Evolutionary conservation across 1,284 basidiomycete species (phyloP).

Genomic region (Leccinum pachyderme): DNA sequence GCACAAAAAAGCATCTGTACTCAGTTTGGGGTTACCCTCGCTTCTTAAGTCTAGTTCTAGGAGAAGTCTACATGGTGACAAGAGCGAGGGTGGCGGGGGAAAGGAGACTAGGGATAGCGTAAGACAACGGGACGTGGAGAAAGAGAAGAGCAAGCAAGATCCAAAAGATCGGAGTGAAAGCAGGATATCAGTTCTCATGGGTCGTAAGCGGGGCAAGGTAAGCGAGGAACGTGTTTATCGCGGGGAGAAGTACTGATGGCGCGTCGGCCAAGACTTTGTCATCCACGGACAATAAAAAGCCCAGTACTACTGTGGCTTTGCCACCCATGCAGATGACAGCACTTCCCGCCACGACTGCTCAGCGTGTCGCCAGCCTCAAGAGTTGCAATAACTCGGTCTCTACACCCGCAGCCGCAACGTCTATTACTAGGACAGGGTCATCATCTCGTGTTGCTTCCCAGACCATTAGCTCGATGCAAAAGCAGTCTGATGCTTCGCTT

Average conservation of each 20-base stretch:
- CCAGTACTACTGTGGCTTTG: conserved; percentile 61
- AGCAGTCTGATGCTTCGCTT: conserved; percentile 76
- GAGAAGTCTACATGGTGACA: conserved; percentile 73
- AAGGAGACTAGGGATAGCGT: conserved; percentile 46
- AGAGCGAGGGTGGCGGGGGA: conserved; percentile 52
- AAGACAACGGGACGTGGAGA: conserved; percentile 47
- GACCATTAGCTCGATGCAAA: conserved; percentile 77
- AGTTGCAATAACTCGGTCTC: conserved; percentile 47
- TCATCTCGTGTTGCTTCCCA: conserved; percentile 69
- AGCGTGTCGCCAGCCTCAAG: conserved; percentile 77
- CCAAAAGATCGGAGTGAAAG: conserved; percentile 83
- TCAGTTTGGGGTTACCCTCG: conserved; percentile 75
- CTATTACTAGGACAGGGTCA: conserved; percentile 43
- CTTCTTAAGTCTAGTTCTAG: conserved; percentile 84
- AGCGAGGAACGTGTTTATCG: conserved; percentile 24
- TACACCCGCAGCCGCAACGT: conserved; percentile 37
- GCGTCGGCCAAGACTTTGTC: conserved; percentile 68
- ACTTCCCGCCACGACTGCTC: conserved; percentile 73
- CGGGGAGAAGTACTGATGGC: conserved; percentile 16
- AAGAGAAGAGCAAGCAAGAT: conserved; percentile 70
- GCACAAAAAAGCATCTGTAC: conserved; percentile 74
- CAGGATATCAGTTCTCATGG: conserved; percentile 83
- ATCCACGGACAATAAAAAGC: conserved; percentile 75
- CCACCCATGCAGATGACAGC: conserved; percentile 89
- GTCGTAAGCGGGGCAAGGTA: conserved; percentile 91